Conservation (phyloP, 2,329 filamentous ascomycete genomes). For the Aspergillus fructus region DNA sequence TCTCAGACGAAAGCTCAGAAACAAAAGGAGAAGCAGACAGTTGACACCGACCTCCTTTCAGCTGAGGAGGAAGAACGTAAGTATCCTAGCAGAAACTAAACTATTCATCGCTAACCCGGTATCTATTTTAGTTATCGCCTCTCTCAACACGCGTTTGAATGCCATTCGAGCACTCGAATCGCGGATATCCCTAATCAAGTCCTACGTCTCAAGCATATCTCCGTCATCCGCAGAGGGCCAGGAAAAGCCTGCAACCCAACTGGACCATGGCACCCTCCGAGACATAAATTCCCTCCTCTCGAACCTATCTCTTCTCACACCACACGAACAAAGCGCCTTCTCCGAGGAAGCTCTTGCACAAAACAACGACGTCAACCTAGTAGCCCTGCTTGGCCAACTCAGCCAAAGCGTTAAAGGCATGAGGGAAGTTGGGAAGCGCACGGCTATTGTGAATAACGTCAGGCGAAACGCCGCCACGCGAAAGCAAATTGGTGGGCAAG, state of each 20-base stretch:
- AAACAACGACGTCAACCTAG: constrained; percentile 78
- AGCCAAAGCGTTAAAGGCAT: constrained; percentile 70
- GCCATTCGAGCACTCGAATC: constrained; percentile 90
- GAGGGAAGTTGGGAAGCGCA: constrained; percentile 74
- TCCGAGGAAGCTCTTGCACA: constrained; percentile 71
- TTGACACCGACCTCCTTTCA: constrained; percentile 40
- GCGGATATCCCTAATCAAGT: constrained; percentile 68
- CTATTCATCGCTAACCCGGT: constrained; percentile 1
- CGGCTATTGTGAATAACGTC: constrained; percentile 55
- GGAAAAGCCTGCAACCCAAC: constrained; percentile 50
- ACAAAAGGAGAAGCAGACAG: constrained; percentile 33
- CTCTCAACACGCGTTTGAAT: constrained; percentile 82
- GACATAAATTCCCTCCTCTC: constrained; percentile 84
- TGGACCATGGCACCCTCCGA: constrained; percentile 73
- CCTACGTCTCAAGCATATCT: constrained; percentile 75
- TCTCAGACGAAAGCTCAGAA: constrained; percentile 14
- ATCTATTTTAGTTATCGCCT: constrained; percentile 47
- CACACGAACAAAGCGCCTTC: constrained; percentile 65
- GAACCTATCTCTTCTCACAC: constrained; percentile 77
- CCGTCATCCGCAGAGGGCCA: constrained; percentile 51
- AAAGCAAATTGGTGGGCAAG: constrained; percentile 24
- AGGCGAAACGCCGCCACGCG: constrained; percentile 22
- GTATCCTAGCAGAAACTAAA: constrained; percentile 17
- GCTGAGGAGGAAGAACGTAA: constrained; percentile 65
- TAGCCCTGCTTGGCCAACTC: constrained; percentile 72